These are phyloP conservation scores for Pseudocercospora macadamiae DNA, from an alignment of 2,329 filamentous ascomycete genomes.

Conservation along the genomic window DNA sequence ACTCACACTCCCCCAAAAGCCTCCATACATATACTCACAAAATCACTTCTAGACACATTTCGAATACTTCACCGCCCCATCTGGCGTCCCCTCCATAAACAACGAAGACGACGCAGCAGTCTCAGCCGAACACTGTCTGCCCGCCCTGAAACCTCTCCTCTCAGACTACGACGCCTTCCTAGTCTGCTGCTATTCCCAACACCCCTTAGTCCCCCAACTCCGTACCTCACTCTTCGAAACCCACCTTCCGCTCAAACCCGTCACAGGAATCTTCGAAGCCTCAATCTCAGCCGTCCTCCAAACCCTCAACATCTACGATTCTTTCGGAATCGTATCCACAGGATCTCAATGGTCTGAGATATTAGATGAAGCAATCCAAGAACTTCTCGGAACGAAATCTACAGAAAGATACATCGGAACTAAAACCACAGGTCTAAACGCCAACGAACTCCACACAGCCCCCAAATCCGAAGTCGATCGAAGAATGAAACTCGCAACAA, in stretches of 20 bases:
- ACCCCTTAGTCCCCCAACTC: conserved; percentile 67
- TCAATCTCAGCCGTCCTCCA: conserved; percentile 69
- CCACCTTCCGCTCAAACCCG: conserved; percentile 49
- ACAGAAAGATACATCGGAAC: conserved; percentile 69
- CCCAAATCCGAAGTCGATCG: conserved; percentile 64
- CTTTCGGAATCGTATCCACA: conserved; percentile 88
- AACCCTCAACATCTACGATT: conserved; percentile 51
- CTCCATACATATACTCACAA: too few relatives aligned
- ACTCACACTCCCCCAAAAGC: too few relatives aligned
- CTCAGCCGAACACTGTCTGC: conserved; percentile 66
- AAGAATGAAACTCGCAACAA: conserved; percentile 72
- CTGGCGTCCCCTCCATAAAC: conserved; percentile 76
- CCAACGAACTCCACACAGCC: conserved; percentile 75
- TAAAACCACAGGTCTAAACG: conserved; percentile 77
- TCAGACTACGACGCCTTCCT: conserved; percentile 72
- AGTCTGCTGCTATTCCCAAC: conserved; percentile 85
- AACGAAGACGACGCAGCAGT: conserved; percentile 67
- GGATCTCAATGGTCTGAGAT: conserved; percentile 81
- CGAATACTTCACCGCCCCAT: conserved; percentile 67
- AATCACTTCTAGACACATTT: conserved; percentile 47
- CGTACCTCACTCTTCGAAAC: conserved; percentile 28
- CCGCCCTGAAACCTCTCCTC: conserved; percentile 53
- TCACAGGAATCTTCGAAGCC: conserved; percentile 87
- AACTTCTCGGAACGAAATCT: conserved; percentile 61
- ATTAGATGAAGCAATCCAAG: conserved; percentile 65